Evolutionary conservation across 176 grass and related monocot genomes (phyloP).

Genomic region (Carex pumila): DNA sequence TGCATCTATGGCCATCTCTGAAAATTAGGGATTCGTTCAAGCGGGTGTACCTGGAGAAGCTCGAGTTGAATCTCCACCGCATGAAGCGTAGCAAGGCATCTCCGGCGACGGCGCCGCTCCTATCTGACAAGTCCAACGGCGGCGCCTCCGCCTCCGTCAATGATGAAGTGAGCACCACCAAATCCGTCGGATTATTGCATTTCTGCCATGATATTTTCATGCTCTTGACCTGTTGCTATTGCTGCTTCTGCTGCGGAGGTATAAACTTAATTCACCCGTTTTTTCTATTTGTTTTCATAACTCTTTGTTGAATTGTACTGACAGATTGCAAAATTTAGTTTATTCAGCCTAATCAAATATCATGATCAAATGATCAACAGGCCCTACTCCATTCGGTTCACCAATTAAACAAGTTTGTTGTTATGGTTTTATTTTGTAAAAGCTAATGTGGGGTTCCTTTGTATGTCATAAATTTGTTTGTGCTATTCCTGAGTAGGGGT

Average conservation of each 20-base stretch:
- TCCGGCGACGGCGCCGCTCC: slow-evolving; percentile 37
- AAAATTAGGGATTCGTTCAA: slow-evolving; percentile 85
- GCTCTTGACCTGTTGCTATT: slow-evolving; percentile 67
- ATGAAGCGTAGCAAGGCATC: slow-evolving; percentile 35
- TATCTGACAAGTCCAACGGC: slow-evolving; percentile 21
- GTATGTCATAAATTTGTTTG: background rate
- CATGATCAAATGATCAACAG: background rate
- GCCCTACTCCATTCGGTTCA: background rate
- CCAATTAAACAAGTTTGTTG: background rate
- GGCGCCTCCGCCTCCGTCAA: background rate
- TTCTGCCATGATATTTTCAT: slow-evolving; percentile 43
- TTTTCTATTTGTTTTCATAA: background rate
- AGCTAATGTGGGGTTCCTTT: too few species aligned
- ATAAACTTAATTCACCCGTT: background rate
- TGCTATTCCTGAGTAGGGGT: too few species aligned
- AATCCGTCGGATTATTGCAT: slow-evolving; percentile 20
- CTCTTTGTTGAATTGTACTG: background rate
- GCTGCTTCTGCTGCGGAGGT: slow-evolving; percentile 89
- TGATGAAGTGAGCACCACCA: background rate
- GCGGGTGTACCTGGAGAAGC: slow-evolving; percentile 59
- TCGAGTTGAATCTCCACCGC: slow-evolving; percentile 63
- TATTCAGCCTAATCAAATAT: background rate
- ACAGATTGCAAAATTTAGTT: background rate
- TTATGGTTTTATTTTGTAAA: background rate
- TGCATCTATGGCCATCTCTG: slow-evolving; percentile 92